Percentiles rank a stretch among this genome's conserved stretches.
phyloP scores from a whole-genome alignment of 345 rosid species.

The Hibiscus trionum region DNA sequence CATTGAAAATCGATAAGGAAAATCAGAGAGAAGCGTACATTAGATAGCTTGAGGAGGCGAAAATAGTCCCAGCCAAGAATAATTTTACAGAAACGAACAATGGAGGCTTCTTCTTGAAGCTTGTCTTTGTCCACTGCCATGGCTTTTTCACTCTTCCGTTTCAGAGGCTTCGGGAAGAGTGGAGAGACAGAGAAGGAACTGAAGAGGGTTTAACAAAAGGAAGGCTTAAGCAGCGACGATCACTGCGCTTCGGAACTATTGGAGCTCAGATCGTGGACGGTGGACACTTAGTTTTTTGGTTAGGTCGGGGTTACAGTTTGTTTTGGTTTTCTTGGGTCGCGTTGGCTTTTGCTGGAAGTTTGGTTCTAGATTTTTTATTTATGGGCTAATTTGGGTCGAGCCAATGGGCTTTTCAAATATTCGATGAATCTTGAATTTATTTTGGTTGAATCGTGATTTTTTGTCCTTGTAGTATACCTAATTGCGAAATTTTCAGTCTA shows the following conservation, averaged over 20 bases:
- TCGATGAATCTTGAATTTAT: no score
- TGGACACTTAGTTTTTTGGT: not conserved
- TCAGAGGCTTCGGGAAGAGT: not conserved
- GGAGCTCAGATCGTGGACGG: not conserved
- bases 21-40: constrained; percentile 21
- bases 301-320: not conserved
- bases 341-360: not conserved
- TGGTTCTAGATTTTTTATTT: not conserved
- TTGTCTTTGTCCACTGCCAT: constrained; percentile 52
- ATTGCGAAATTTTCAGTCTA: no score
- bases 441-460: no score
- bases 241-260: not conserved
- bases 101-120: constrained; percentile 50
- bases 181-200: not conserved
- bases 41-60: constrained; percentile 43
- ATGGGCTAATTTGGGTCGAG: not conserved
- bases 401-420: not conserved
- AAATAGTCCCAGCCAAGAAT: constrained; percentile 78
- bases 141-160: not conserved
- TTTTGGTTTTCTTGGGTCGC: not conserved
- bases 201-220: not conserved
- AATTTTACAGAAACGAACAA: constrained; percentile 55
- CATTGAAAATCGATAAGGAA: not conserved
- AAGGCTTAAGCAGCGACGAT: not conserved
- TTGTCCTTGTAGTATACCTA: no score